Evolutionary conservation across 1,139 yeast species (phyloP).

Genomic region (Saccharomyces hybrid): DNA sequence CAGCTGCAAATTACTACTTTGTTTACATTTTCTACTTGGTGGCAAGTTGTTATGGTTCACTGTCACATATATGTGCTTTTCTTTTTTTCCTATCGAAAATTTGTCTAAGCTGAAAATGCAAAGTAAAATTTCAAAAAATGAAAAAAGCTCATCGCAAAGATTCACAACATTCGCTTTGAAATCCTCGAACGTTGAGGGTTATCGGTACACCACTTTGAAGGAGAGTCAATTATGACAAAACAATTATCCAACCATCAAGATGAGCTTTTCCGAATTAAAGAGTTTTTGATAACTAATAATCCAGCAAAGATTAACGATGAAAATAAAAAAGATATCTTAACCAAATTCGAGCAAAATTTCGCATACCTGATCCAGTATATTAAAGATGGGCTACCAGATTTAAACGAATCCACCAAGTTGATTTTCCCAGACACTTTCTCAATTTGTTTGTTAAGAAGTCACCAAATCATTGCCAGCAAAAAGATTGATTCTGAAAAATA

Average conservation of each 20-base stretch:
- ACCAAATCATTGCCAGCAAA: slow-evolving; percentile 17
- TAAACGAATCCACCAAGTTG: slow-evolving; percentile 29
- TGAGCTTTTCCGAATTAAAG: slow-evolving; percentile 5
- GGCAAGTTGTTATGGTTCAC: neutral
- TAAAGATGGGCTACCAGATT: slow-evolving; percentile 6
- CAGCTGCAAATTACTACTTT: neutral
- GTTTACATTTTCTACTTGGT: neutral
- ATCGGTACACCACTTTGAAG: neutral
- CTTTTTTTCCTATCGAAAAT: neutral
- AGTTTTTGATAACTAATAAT: slow-evolving; percentile 11
- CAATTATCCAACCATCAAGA: neutral
- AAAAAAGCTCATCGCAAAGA: neutral
- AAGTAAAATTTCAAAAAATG: neutral
- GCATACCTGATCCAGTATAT: slow-evolving; percentile 7
- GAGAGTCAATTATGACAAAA: neutral
- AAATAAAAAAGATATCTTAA: slow-evolving; percentile 6
- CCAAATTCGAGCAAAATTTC: slow-evolving; percentile 7
- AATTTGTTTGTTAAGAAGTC: slow-evolving; percentile 53
- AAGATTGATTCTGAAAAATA: slow-evolving; percentile 10
- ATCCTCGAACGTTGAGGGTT: neutral
- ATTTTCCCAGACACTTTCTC: slow-evolving; percentile 53
- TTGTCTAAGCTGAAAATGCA: neutral
- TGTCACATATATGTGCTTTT: neutral
- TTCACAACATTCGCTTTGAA: neutral
- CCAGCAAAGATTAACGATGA: slow-evolving; percentile 11